These are phyloP conservation scores for Talinum fruticosum DNA, from an alignment of 148 eudicot species.

Conservation along the genomic window DNA sequence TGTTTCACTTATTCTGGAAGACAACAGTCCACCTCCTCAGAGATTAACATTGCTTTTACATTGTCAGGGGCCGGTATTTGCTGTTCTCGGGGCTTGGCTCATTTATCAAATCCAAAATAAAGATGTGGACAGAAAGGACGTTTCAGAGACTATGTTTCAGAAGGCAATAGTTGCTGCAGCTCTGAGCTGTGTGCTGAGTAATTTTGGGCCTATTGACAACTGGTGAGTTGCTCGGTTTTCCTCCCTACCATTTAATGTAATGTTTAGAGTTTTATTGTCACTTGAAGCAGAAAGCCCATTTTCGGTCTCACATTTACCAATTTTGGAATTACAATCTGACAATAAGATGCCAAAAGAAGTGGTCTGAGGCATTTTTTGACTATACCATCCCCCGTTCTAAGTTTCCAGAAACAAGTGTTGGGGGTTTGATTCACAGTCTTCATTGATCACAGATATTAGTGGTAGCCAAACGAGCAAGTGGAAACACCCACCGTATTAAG, in stretches of 20 bases:
- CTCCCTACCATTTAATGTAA: background rate
- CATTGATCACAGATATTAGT: background rate
- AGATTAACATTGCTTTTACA: background rate
- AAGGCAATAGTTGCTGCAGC: conserved; percentile 62
- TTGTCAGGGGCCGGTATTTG: conserved; percentile 72
- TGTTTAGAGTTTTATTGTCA: no score
- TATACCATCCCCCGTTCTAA: background rate
- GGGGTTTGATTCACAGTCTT: background rate
- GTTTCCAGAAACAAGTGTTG: background rate
- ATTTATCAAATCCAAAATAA: conserved; percentile 66
- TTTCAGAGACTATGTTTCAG: conserved; percentile 51
- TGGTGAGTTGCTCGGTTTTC: conserved; percentile 41
- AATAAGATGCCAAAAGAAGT: background rate
- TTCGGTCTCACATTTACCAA: background rate
- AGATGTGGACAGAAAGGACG: conserved; percentile 38
- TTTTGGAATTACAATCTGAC: background rate
- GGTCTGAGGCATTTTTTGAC: background rate
- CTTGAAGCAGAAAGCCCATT: background rate
- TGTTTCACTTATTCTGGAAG: background rate
- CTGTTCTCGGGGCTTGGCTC: conserved; percentile 82
- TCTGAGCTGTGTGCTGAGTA: conserved; percentile 49
- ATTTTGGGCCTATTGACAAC: conserved; percentile 74
- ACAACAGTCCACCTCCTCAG: background rate
- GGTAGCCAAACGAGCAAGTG: background rate
- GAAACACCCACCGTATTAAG: no score